phyloP scores from a whole-genome alignment of 2,329 filamentous ascomycete genomes.

The Verticillium tricorpus region DNA sequence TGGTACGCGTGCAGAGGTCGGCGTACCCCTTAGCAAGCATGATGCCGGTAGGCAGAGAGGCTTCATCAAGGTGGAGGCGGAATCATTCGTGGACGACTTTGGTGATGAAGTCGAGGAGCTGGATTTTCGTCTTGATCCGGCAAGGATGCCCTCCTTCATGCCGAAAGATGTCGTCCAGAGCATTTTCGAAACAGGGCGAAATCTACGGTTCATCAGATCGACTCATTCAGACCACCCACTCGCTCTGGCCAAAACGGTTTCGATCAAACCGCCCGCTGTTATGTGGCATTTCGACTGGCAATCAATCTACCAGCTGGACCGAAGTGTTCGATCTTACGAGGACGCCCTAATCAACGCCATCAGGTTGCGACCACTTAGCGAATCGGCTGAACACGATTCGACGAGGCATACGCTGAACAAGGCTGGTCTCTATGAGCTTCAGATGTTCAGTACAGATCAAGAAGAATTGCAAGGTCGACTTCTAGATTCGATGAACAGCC shows the following conservation, averaged over 20 bases:
- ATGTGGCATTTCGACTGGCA: slow-evolving; percentile 71
- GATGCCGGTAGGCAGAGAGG: slow-evolving; percentile 40
- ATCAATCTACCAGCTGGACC: slow-evolving; percentile 60
- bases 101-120: slow-evolving; percentile 52
- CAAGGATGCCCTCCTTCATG: slow-evolving; percentile 68
- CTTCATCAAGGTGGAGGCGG: slow-evolving; percentile 57
- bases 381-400: background rate
- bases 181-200: slow-evolving; percentile 78
- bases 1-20: slow-evolving; percentile 58
- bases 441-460: slow-evolving; percentile 46
- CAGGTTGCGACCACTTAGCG: slow-evolving; percentile 3
- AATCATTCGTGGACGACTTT: slow-evolving; percentile 52
- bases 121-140: slow-evolving; percentile 59
- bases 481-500: slow-evolving; percentile 43
- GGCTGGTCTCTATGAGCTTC: slow-evolving; percentile 21
- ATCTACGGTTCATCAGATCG: slow-evolving; percentile 65
- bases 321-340: slow-evolving; percentile 52
- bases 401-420: background rate
- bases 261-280: slow-evolving; percentile 50
- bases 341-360: slow-evolving; percentile 31
- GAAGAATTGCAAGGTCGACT: slow-evolving; percentile 42
- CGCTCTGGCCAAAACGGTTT: slow-evolving; percentile 35
- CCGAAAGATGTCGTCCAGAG: slow-evolving; percentile 61
- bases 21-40: slow-evolving; percentile 47
- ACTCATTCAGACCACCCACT: slow-evolving; percentile 71